phyloP scores from a whole-genome alignment of 192 early-diverging fungal species.

The Linnemannia exigua region DNA sequence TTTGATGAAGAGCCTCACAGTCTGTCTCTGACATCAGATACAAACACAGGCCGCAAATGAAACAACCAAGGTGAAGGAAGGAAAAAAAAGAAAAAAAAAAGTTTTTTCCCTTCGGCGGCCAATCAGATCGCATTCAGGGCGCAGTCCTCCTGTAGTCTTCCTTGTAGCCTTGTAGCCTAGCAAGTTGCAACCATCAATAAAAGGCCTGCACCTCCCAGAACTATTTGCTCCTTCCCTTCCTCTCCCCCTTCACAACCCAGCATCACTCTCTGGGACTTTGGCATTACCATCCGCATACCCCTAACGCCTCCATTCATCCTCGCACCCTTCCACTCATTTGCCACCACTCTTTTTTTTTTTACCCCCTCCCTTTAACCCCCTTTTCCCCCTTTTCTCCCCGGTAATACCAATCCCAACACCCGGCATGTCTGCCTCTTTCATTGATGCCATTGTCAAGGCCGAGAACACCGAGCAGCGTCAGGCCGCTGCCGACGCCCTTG shows the following conservation, averaged over 20 bases:
- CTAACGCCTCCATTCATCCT: slow-evolving; percentile 1
- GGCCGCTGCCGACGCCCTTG: slow-evolving; percentile 51
- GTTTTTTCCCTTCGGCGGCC: background rate
- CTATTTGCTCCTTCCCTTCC: slow-evolving; percentile 36
- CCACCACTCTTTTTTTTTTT: slow-evolving; percentile 1
- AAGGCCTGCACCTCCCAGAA: too few species aligned
- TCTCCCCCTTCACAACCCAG: slow-evolving; percentile 12
- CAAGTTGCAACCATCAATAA: too few species aligned
- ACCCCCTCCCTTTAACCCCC: background rate
- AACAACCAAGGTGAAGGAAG: background rate
- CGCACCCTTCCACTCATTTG: slow-evolving; percentile 31
- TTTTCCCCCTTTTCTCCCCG: background rate
- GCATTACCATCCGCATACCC: slow-evolving; percentile 19
- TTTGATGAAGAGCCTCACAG: background rate
- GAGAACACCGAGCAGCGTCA: slow-evolving; percentile 55
- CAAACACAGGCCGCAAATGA: slow-evolving; percentile 1
- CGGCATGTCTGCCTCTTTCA: slow-evolving; percentile 52
- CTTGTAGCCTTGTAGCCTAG: too few species aligned
- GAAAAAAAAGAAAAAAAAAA: background rate
- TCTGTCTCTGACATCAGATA: background rate
- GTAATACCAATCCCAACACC: background rate
- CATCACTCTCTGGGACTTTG: slow-evolving; percentile 29
- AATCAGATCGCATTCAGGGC: slow-evolving; percentile 5
- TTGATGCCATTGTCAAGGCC: slow-evolving; percentile 58
- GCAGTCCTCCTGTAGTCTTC: background rate